Evolutionary conservation across 148 eudicot species (phyloP).

Genomic region (Vaccinium myrtillus): DNA sequence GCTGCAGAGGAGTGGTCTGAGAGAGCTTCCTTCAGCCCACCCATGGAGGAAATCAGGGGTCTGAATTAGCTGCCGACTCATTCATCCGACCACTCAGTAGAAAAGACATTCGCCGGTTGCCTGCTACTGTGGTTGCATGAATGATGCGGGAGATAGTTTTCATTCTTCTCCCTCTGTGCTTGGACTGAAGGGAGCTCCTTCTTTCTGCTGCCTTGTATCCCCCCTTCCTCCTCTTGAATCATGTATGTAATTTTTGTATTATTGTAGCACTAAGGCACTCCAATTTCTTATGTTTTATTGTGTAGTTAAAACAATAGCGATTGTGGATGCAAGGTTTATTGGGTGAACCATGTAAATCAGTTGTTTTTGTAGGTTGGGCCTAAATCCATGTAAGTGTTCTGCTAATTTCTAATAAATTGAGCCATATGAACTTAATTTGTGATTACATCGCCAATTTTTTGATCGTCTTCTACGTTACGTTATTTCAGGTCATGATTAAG

Average conservation of each 20-base stretch:
- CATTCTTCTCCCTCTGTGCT: conserved; percentile 77
- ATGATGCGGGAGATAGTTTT: conserved; percentile 99
- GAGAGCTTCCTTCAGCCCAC: conserved; percentile 99
- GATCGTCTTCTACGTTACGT: background rate
- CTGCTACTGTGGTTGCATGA: conserved; percentile 90
- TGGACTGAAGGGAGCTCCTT: conserved; percentile 99
- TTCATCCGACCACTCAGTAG: conserved; percentile 91
- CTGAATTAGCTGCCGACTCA: conserved; percentile 99
- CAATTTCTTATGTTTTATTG: no score
- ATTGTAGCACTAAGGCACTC: no score
- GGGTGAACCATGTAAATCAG: background rate
- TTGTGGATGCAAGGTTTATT: background rate
- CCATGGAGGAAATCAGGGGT: conserved; percentile 69
- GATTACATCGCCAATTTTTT: background rate
- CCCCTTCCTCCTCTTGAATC: background rate
- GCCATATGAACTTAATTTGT: background rate
- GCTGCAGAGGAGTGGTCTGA: conserved; percentile 41
- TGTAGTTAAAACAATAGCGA: background rate
- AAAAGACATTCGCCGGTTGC: conserved; percentile 21
- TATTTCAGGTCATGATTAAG: background rate
- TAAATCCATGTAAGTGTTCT: background rate
- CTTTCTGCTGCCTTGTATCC: conserved; percentile 38
- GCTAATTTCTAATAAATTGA: background rate
- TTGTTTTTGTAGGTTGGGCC: background rate
- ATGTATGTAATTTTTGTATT: background rate